A percentile compares a stretch with the other conserved stretches of the same genome.
phyloP scores from a whole-genome alignment of 345 rosid species.

The Zanthoxylum bungeanum region DNA sequence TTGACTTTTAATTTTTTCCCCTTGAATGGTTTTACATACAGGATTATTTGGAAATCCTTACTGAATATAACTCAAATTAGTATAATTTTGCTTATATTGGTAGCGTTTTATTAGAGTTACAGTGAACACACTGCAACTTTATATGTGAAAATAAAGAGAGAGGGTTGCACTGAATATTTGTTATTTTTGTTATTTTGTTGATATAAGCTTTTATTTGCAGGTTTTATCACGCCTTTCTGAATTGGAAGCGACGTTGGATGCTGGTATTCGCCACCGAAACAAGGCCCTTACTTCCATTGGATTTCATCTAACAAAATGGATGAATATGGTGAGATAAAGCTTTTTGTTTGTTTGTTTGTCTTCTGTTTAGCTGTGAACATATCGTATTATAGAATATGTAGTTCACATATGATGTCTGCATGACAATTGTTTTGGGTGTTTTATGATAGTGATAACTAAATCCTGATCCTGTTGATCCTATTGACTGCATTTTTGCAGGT shows the following conservation, averaged over 20 bases:
- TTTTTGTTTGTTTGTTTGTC: neutral
- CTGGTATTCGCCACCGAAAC: conserved; percentile 82
- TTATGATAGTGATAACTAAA: neutral
- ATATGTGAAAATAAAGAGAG: neutral
- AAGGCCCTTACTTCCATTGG: conserved; percentile 69
- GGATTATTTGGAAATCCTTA: neutral
- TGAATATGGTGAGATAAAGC: conserved; percentile 54
- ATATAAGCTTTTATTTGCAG: conserved; percentile 38
- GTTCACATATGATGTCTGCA: neutral
- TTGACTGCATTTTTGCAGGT: conserved; percentile 44
- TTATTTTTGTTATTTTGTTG: neutral
- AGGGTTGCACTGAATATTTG: neutral
- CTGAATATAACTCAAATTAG: neutral
- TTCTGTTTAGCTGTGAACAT: conserved; percentile 5
- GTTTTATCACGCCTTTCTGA: conserved; percentile 87
- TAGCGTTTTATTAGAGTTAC: neutral
- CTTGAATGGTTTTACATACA: neutral
- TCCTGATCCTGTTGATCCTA: no score
- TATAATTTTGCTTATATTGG: neutral
- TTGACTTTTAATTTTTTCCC: neutral
- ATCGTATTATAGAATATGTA: no score
- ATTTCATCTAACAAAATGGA: conserved; percentile 70
- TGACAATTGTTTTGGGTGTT: conserved; percentile 2
- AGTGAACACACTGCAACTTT: neutral
- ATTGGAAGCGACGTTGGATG: conserved; percentile 86